These are phyloP conservation scores for Allium cepa DNA, from an alignment of 106 monocot species.

Conservation along the genomic window DNA sequence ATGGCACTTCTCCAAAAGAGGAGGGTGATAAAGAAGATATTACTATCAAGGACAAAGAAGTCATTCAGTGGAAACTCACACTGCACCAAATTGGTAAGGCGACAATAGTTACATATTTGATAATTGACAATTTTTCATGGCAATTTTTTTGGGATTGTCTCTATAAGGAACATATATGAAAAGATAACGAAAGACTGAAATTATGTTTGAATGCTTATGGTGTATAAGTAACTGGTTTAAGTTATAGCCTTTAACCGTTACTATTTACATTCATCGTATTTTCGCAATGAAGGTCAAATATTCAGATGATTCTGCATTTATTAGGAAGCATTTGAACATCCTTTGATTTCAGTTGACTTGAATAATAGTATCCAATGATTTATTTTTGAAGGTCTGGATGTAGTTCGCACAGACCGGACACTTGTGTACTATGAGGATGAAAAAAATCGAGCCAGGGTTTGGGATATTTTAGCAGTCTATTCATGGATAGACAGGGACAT, in stretches of 20 bases:
- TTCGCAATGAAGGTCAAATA: too few species aligned
- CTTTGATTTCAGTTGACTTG: too few species aligned
- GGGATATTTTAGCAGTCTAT: constrained; percentile 85
- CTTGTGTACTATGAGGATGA: constrained; percentile 73
- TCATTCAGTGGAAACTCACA: constrained; percentile 78
- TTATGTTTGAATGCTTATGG: too few species aligned
- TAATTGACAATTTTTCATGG: background rate
- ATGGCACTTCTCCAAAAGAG: constrained; percentile 1
- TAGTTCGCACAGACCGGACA: constrained; percentile 70
- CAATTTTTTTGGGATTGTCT: too few species aligned
- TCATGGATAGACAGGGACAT: constrained; percentile 90
- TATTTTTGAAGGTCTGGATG: constrained; percentile 61
- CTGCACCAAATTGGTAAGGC: constrained; percentile 84
- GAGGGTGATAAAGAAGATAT: constrained; percentile 7
- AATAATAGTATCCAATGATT: too few species aligned
- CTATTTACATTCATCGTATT: too few species aligned
- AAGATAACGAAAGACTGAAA: too few species aligned
- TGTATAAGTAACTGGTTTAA: too few species aligned
- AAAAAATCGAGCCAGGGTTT: constrained; percentile 62
- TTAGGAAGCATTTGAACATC: too few species aligned
- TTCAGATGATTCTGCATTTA: too few species aligned
- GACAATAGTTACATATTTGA: background rate
- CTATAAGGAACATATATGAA: too few species aligned
- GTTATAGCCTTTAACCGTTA: too few species aligned
- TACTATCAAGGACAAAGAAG: constrained; percentile 26